Evolutionary conservation across 2,329 filamentous ascomycete genomes (phyloP).

Genomic region (Microsporum audouinii): DNA sequence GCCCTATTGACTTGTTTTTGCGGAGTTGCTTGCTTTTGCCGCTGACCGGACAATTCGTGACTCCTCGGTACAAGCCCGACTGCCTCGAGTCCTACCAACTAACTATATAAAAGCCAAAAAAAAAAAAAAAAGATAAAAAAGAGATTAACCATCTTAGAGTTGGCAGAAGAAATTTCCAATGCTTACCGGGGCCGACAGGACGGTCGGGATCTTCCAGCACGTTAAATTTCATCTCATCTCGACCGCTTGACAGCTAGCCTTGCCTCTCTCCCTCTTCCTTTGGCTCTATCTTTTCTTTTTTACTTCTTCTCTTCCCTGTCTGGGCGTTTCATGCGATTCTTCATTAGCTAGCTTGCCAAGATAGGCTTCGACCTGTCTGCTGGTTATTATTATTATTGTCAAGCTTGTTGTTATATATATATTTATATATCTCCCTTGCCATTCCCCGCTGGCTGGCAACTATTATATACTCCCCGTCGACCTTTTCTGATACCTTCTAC

Average conservation of each 20-base stretch:
- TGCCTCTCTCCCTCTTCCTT: not conserved
- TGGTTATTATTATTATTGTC: not conserved
- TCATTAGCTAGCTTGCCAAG: not conserved
- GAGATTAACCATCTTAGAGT: not conserved
- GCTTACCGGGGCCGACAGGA: not conserved
- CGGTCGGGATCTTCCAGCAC: not conserved
- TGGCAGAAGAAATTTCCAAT: not conserved
- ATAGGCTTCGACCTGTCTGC: not conserved
- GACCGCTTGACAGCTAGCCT: not conserved
- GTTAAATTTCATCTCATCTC: not conserved
- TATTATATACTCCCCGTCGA: not conserved
- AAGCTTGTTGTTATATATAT: not conserved
- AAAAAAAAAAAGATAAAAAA: not conserved
- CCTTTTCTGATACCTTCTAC: not conserved
- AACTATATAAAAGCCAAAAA: not conserved
- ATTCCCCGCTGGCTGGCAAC: not conserved
- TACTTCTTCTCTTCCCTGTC: not conserved
- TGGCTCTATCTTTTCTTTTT: not conserved
- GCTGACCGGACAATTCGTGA: not conserved
- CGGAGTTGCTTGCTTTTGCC: not conserved
- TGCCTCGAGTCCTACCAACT: not conserved
- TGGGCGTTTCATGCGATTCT: not conserved
- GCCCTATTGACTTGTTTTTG: too few species aligned
- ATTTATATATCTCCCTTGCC: not conserved
- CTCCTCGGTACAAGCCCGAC: not conserved